Evolutionary conservation across 73 alveolate species (phyloP), one percentile per base, ranked within the genome.

Genomic region (Durusdinium trenchii): DNA sequence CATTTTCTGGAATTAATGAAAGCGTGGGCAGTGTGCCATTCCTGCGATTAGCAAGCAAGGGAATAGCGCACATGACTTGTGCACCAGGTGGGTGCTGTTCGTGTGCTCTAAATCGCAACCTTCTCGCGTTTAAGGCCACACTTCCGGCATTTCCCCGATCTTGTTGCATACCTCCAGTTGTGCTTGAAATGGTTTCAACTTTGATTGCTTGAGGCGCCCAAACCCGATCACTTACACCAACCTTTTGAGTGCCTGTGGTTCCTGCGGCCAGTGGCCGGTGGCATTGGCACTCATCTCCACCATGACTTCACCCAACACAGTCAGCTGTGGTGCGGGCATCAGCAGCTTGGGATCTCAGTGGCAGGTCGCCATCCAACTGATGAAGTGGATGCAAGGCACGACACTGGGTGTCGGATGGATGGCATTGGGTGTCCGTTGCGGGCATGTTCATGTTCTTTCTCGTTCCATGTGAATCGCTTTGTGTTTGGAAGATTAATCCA

Each of bases 191-290:
- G 32, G 23, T 57, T 57, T 57, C 23, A 23, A 23, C 30, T 60
- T 60, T 32, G 30, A 60, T 23, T 23, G 30, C n/a, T 32, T 4
- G 14, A 91, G 98, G 98, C 89, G 89, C 6, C 50, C 71, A 51
- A 91, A 71, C 76, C 47, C 46, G 32, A 69, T 91, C 90, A 69
- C 78, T 60, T 91, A 91, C 98, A 91, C 98, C 54, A 67, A 91
- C 28, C 73, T 84, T 32, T 16, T 84, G 36, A 48, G 91, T 32
- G 75, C 78, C 76, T 84, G 94, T 50, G 75, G 40, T 36, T 30
- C 48, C 75, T 84, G 94, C 52, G 94, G 78, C n/a, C 98, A 69
- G n/a, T 91, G 98, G 98, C 61, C 40, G 32, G 47, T 6, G 46
- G 89, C 90, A n/a, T 30, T 62, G 23, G 48, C 73, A 51, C 36